Base-by-base conservation (phyloP, 495 filamentous ascomycete species). In the Diplogelasinospora grovesii region DNA sequence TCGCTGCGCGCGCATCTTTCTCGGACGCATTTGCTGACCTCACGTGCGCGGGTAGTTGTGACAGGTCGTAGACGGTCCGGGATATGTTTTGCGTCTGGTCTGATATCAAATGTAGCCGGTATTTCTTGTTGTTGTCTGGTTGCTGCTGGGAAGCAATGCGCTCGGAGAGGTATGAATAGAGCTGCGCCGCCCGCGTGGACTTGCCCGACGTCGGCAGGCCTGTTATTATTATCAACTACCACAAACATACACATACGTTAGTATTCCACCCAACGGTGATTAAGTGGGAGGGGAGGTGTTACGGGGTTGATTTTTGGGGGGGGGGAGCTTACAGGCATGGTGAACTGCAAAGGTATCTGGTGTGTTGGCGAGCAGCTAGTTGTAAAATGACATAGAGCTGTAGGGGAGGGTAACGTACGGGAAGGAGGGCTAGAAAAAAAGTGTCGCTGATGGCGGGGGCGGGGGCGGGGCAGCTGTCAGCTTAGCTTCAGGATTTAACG, bases 131-230 rank as follows among this genome's bases (percentile, higher is more conserved):
- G 32, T 41, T 25, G 21, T 45, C 20, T 14, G 45, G 26, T 20
- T 8, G 16, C 7, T 52, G 21, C 6, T 38, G 27, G 19, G 57
- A 49, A 41, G 57, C 49, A 54, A 85, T 79, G 54, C 73, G 73
- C 23, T 63, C 46, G 18, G 62, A 46, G 60, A 95, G 80, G 65
- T 78, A 78, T 26, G 64, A 52, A 38, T 81, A 66, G 14, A 98
- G 79, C 63, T 96, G 89, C 36, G 66, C 61, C 14, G 89, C 85
- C 59, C 92, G 87, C 41, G 86, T 77, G 35, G 85, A 92, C 58
- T 97, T 95, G 53, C 92, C 92, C 22, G 92, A 93, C 57, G 82
- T 85, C 23, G 92, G 92, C 58, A 86, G 88, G 53, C 92, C 92
- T 45, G 90, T 89, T 54, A 98, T 66, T 41, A 95, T 81, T 48